Conservation (phyloP, 176 grass and related monocot species). For the Typha latifolia region DNA sequence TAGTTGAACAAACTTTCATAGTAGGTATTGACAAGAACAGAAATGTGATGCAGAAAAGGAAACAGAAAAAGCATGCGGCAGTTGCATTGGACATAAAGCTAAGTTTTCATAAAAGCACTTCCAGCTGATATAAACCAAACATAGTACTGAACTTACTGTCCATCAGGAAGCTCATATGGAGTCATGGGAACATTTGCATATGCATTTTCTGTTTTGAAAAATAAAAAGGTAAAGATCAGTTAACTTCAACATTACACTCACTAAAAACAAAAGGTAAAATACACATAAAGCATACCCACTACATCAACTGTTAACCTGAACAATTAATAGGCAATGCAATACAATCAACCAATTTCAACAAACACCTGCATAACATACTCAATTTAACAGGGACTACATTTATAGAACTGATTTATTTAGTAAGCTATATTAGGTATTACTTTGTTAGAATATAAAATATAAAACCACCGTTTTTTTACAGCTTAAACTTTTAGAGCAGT, state of each 20-base stretch:
- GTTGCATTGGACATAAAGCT: neutral
- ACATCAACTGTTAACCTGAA: neutral
- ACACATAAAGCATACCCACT: neutral
- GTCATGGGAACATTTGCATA: constrained; percentile 99
- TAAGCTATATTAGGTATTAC: no score
- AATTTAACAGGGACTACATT: no score
- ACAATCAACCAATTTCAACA: no score
- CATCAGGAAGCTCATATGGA: constrained; percentile 98
- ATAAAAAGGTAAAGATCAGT: constrained; percentile 16
- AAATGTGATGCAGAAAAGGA: constrained; percentile 19
- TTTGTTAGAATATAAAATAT: no score
- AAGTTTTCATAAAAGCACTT: neutral
- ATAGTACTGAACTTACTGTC: constrained; percentile 65
- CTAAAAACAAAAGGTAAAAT: constrained; percentile 9
- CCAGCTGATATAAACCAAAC: constrained; percentile 13
- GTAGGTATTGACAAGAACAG: neutral
- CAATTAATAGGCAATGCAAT: no score
- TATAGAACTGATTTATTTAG: no score
- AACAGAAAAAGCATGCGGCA: constrained; percentile 10
- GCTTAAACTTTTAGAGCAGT: no score
- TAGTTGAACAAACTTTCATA: constrained; percentile 6
- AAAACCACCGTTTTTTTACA: no score
- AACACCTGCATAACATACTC: no score
- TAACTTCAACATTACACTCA: constrained; percentile 2
- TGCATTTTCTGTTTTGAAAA: constrained; percentile 59